A percentile compares a stretch with the other conserved stretches of the same genome.
Evolutionary conservation across 345 rosid species (phyloP).

Genomic region (Eucalyptus pauciflora): DNA sequence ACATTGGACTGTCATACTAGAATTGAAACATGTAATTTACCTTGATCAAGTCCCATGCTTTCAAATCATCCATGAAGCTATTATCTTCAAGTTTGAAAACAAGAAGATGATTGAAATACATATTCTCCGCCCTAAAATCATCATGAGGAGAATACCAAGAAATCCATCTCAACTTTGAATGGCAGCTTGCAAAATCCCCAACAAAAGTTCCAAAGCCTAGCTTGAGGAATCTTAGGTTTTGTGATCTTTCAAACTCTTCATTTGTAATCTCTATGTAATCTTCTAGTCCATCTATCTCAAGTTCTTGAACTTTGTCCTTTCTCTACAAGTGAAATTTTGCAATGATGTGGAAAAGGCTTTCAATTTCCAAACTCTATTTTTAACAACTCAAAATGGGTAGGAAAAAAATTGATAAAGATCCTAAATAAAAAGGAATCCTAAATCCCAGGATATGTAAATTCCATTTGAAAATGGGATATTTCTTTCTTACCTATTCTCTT

Average conservation of each 20-base stretch:
- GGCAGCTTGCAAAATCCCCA: background rate
- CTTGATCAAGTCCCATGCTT: background rate
- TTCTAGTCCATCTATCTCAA: background rate
- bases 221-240: background rate
- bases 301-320: background rate
- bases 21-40: background rate
- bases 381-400: background rate
- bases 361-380: background rate
- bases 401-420: background rate
- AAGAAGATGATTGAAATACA: background rate
- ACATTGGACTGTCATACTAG: background rate
- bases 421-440: background rate
- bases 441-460: too few species aligned
- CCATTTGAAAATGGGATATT: accelerated
- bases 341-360: background rate
- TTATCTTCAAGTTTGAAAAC: background rate
- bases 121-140: background rate
- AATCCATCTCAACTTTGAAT: background rate
- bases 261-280: background rate
- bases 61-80: background rate
- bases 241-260: background rate
- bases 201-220: background rate
- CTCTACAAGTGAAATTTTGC: background rate
- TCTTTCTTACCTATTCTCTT: background rate
- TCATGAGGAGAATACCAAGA: background rate